phyloP scores from a whole-genome alignment of 768 basidiomycete genomes.

The Podaxis sp. region DNA sequence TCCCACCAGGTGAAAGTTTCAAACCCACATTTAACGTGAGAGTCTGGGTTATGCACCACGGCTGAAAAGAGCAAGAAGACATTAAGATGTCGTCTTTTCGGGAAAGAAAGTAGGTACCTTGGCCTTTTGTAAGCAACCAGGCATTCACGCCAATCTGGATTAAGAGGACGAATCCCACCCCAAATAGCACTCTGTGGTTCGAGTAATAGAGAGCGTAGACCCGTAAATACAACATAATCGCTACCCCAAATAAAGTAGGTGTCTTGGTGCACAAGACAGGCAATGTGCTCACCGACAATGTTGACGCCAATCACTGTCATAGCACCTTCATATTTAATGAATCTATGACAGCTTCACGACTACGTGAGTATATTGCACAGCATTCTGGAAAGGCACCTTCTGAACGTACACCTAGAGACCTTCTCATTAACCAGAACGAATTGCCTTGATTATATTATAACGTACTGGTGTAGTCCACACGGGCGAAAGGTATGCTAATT shows the following conservation, averaged over 20 bases:
- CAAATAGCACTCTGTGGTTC: constrained; percentile 23
- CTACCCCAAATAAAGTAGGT: constrained; percentile 11
- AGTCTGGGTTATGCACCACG: constrained; percentile 31
- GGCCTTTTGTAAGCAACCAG: constrained; percentile 48
- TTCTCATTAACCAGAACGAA: not conserved
- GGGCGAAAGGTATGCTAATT: constrained; percentile 35
- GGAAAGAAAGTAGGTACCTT: constrained; percentile 28
- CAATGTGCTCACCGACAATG: constrained; percentile 30
- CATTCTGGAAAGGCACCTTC: not conserved
- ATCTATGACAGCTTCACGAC: constrained; percentile 33
- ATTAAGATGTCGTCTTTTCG: not conserved
- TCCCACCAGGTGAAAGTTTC: not conserved
- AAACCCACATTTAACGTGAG: constrained; percentile 28
- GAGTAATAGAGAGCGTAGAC: constrained; percentile 33
- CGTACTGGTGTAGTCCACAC: constrained; percentile 34
- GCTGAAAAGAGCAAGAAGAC: constrained; percentile 19
- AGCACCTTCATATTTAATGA: constrained; percentile 46
- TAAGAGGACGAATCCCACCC: constrained; percentile 31
- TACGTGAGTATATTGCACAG: not conserved
- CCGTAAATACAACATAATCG: constrained; percentile 55
- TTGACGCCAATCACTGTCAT: constrained; percentile 51
- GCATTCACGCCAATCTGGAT: constrained; percentile 42
- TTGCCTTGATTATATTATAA: not conserved
- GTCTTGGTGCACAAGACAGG: not conserved
- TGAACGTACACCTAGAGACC: constrained; percentile 1